A percentile compares a stretch with the other conserved stretches of the same genome.
phyloP scores from a whole-genome alignment of 108 stramenopile genomes.

The Cyclotella sp. region DNA sequence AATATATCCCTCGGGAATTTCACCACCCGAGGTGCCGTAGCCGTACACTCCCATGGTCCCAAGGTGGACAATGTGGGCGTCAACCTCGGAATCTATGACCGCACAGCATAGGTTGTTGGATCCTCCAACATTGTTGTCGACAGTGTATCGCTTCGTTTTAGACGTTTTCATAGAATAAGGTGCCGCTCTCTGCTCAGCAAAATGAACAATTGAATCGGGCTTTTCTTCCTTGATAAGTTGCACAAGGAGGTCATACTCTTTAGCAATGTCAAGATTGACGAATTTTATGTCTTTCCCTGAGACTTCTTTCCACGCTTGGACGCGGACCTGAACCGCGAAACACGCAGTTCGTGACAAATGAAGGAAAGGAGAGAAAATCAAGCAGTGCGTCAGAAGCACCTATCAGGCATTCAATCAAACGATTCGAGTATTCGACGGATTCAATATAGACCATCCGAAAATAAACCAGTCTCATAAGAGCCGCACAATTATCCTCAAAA shows the following conservation, averaged over 20 bases:
- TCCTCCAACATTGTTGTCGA: constrained; percentile 96
- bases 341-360: background rate
- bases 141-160: constrained; percentile 96
- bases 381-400: background rate
- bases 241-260: constrained; percentile 94
- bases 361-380: background rate
- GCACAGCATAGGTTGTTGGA: constrained; percentile 98
- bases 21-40: constrained; percentile 97
- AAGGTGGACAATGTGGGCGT: constrained; percentile 97
- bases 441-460: background rate
- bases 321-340: constrained; percentile 62
- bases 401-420: constrained; percentile 5
- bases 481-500: constrained; percentile 52
- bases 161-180: constrained; percentile 97
- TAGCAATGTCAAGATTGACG: constrained; percentile 93
- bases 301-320: constrained; percentile 94
- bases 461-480: constrained; percentile 47
- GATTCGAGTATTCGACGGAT: constrained; percentile 8
- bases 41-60: constrained; percentile 99
- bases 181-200: constrained; percentile 98
- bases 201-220: constrained; percentile 96
- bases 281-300: constrained; percentile 92
- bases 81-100: constrained; percentile 92
- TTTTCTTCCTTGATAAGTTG: constrained; percentile 92
- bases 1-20: constrained; percentile 99